Evolutionary conservation across 169 alveolate genomes (phyloP), one percentile per base, ranked within the genome.

Genomic region (Eimeria acervulina): DNA sequence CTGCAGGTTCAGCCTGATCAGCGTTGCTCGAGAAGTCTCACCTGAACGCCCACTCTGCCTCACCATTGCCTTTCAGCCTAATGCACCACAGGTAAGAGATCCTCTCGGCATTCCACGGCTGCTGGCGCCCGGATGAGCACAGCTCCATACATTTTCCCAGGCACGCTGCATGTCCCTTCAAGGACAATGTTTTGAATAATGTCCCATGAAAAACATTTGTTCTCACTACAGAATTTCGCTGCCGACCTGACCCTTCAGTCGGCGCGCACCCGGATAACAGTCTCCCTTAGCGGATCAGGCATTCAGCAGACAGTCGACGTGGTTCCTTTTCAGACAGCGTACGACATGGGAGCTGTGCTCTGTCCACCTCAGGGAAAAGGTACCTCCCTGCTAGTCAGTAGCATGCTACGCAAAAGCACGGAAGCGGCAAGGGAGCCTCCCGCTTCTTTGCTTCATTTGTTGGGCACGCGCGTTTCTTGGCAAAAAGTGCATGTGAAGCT

Each of bases 341-440:
- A 87, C 93, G 93, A 87, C 44, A 87, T 87, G 93, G 93, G 93
- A 23, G 93, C 93, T 28, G 78, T 87, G 93, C 42, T 87, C 38
- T 87, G 93, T 51, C 31, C 93, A 10, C 36, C 81, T 44, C 93
- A 87, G 51, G 81, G 52, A 81, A 87, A 87, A 61, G 93, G 93
- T 87, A 87, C 19, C 47, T 38, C 28, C 63, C 26, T 15, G 76
- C 76, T 28, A 47, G 55, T 36, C 74, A 83, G 55, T 55, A 7
- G 55, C 52, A 23, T 33, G n/a, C 7, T 33, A 52, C 40, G 52
- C 76, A 51, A 17, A 17, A 55, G 76, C 76, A 23, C 76, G 31
- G 33, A 17, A n/a, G 40, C 88, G 12, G 7, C 40, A 42, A 36
- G 33, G 15, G 31, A 72, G 31, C 31, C 83, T 19, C 15, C 36